Evolutionary conservation across 305 asterid genomes (phyloP), one percentile per base, ranked within the genome.

Genomic region (Solanum hybrid): DNA sequence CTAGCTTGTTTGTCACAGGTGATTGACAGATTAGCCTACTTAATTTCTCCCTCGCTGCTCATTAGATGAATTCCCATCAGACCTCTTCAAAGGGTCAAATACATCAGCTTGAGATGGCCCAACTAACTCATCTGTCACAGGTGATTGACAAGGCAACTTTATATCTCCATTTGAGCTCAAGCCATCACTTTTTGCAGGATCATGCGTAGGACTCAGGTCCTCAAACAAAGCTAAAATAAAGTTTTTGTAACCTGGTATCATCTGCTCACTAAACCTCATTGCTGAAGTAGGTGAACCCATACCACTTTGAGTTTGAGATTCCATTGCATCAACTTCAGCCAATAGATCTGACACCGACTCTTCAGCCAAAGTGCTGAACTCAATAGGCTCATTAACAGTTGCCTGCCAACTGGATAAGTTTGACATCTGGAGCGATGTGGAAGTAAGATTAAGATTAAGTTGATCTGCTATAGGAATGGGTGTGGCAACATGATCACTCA

Each of bases 291-390:
- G 98, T 7, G 98, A 96, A 82, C 94, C 94, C 91, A 96, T 89
- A 36, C 94, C 94, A 88, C 95, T 95, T 88, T 91, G 97, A 64
- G 96, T 95, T 88, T 91, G 97, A 56, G 96, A 94, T 92, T 97
- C 99, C 96, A 94, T 94, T 26, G 98, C 98, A 89, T 93, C 98
- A 11, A 94, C 98, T 93, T 96, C 98, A 24, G 97, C 98, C 73
- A 96, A 75, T 85, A 96, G 92, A 91, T 95, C 98, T 2, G 98
- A 96, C 20, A 96, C 95, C 0, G 96, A 94, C 66, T 96, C 98
- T 93, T 96, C 98, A 34, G 95, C 98, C 89, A 96, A 88, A 82
- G 96, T 94, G 56, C 92, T 95, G 36, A 96, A 93, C 90, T 94
- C 98, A 64, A 96, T 95, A 9, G 95, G 94, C 91, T 92, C 98